Evolutionary conservation across 164 flowering plant genomes (phyloP).

Genomic region (Aristolochia contorta): DNA sequence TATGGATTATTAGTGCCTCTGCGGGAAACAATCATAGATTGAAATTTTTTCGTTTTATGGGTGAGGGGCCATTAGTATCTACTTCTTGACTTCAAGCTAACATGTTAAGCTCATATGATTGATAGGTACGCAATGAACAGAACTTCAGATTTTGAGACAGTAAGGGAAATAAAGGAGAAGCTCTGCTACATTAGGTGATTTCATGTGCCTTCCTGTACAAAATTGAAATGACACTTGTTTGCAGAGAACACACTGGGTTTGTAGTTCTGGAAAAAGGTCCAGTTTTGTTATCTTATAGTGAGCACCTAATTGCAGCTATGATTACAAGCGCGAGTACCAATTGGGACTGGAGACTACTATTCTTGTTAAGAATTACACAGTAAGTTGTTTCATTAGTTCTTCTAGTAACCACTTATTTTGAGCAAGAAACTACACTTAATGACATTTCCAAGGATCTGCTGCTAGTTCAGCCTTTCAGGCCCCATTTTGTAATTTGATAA

Average conservation of each 20-base stretch:
- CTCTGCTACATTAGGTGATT: constrained; percentile 87
- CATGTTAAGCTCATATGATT: constrained; percentile 19
- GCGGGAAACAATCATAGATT: too few species aligned
- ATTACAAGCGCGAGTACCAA: constrained; percentile 93
- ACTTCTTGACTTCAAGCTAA: constrained; percentile 1
- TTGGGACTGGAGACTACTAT: constrained; percentile 96
- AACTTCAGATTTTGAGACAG: constrained; percentile 89
- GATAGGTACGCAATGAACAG: constrained; percentile 87
- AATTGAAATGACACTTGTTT: too few species aligned
- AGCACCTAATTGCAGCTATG: constrained; percentile 51
- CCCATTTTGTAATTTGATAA: too few species aligned
- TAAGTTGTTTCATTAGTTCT: constrained; percentile 25
- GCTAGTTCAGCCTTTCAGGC: too few species aligned
- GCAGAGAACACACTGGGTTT: too few species aligned
- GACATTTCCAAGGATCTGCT: not conserved
- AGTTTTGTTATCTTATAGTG: not conserved
- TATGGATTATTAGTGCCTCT: too few species aligned
- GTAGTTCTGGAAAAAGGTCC: too few species aligned
- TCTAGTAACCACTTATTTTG: not conserved
- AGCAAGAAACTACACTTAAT: not conserved
- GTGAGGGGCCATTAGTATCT: not conserved
- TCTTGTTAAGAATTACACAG: constrained; percentile 95
- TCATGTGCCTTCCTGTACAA: not conserved
- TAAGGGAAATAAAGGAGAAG: constrained; percentile 92
- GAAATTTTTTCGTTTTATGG: not conserved